These are phyloP conservation scores for Lizonia empirigonia DNA, from an alignment of 2,329 filamentous ascomycete species.

Conservation along the genomic window DNA sequence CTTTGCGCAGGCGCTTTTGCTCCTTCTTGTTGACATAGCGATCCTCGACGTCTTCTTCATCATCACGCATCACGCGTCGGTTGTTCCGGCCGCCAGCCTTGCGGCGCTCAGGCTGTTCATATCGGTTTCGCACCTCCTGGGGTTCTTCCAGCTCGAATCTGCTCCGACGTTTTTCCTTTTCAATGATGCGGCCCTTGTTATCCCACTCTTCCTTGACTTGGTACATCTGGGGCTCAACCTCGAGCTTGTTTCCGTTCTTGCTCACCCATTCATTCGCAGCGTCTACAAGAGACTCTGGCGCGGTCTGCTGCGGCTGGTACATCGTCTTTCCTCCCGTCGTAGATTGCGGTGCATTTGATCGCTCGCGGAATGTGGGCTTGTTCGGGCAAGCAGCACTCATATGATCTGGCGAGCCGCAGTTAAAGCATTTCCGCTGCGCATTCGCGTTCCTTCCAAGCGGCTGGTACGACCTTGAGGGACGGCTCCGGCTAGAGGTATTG, in stretches of 20 bases:
- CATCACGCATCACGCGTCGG: slow-evolving; percentile 32
- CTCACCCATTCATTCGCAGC: slow-evolving; percentile 37
- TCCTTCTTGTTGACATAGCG: slow-evolving; percentile 33
- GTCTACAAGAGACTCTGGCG: slow-evolving; percentile 28
- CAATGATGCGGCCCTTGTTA: slow-evolving; percentile 25
- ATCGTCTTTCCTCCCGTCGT: slow-evolving; percentile 8
- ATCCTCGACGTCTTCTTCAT: slow-evolving; percentile 36
- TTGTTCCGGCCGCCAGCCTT: slow-evolving; percentile 17
- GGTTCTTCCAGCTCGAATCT: slow-evolving; percentile 36
- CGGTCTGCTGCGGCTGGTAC: slow-evolving; percentile 8
- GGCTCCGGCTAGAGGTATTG: slow-evolving; percentile 11
- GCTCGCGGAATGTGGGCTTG: slow-evolving; percentile 34
- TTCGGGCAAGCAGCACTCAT: slow-evolving; percentile 30
- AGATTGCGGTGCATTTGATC: slow-evolving; percentile 3
- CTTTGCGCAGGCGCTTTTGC: slow-evolving; percentile 41
- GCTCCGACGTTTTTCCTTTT: slow-evolving; percentile 30
- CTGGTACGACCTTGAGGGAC: slow-evolving; percentile 25
- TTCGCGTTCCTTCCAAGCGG: slow-evolving; percentile 31
- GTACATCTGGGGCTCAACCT: slow-evolving; percentile 17
- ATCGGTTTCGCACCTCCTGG: slow-evolving; percentile 32
- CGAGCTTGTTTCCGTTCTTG: slow-evolving; percentile 22
- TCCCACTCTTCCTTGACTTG: slow-evolving; percentile 22
- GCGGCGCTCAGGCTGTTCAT: slow-evolving; percentile 40
- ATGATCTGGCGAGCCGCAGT: slow-evolving; percentile 38
- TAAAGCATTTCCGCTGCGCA: slow-evolving; percentile 35